Conservation (phyloP, 2,329 filamentous ascomycete species). For the Penicillium fuscoglaucum region DNA sequence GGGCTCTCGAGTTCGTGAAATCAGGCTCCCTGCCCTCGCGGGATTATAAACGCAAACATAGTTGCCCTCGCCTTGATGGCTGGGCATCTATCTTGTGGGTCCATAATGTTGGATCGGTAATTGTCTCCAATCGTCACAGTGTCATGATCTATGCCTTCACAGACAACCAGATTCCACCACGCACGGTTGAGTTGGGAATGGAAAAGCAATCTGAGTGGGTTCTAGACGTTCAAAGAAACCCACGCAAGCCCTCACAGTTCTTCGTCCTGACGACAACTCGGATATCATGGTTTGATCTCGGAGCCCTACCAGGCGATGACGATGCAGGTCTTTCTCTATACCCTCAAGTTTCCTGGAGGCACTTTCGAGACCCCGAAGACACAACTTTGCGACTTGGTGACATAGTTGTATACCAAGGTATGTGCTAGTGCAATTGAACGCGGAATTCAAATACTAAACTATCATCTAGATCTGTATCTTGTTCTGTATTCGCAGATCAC, state of each 20-base stretch:
- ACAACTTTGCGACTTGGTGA: slow-evolving; percentile 48
- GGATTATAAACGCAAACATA: slow-evolving; percentile 12
- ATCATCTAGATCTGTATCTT: slow-evolving; percentile 36
- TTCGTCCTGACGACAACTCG: slow-evolving; percentile 57
- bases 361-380: slow-evolving; percentile 57
- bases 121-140: slow-evolving; percentile 54
- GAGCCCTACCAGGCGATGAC: slow-evolving; percentile 20
- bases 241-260: slow-evolving; percentile 44
- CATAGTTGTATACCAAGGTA: slow-evolving; percentile 37
- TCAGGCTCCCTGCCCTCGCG: slow-evolving; percentile 35
- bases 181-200: slow-evolving; percentile 40
- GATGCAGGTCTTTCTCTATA: slow-evolving; percentile 33
- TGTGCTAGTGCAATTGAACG: slow-evolving; percentile 1
- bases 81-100: slow-evolving; percentile 48
- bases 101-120: slow-evolving; percentile 41
- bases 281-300: slow-evolving; percentile 49
- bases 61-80: slow-evolving; percentile 38
- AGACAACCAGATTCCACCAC: slow-evolving; percentile 26
- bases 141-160: slow-evolving; percentile 40
- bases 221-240: slow-evolving; percentile 52
- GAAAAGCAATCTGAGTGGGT: slow-evolving; percentile 52
- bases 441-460: slow-evolving; percentile 7
- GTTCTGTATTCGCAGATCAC: slow-evolving; percentile 45
- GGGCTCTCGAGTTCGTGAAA: slow-evolving; percentile 29
- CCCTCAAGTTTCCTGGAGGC: slow-evolving; percentile 51